Base-by-base conservation (phyloP, 805 yeast genomes). In the Cyberlindnera xylosilytica region DNA sequence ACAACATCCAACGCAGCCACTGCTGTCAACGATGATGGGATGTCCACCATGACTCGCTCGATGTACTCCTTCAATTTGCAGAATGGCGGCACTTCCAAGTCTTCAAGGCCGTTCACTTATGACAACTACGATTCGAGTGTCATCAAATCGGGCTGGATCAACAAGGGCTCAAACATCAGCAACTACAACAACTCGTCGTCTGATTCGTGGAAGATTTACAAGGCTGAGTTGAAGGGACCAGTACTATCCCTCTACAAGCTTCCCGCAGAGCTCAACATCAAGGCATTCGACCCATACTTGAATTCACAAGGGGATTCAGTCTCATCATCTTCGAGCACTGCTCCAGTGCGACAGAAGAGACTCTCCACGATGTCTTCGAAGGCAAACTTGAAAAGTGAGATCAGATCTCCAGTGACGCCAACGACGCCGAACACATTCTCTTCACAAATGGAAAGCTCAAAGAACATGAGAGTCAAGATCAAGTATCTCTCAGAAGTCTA, bases 221-320 rank as follows among this genome's bases (percentile, higher is more conserved):
- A 83, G 38, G 88, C 84, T 0, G 87, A 81, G 54, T 64, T 89
- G 44, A 77, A 73, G 52, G 96, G 96, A 16, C 77, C 89, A 2
- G 68, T 70, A 33, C 63, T 89, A 39, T 69, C 71, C 41, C 60
- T 89, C 15, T 85, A 76, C 66, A 83, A 78, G 58, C 72, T 79
- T 28, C 81, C 74, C 2, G 61, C 66, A 20, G 78, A 68, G 20
- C 42, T 78, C 20, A 72, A 66, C 22, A 72, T 72, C 20, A 70
- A 66, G 50, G 55, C 56, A 22, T 71, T 71, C 50, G 73, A 68
- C 46, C 69, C 52, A 2, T 27, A 41, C 13, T n/a, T 38, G 13
- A 46, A 22, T 27, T 39, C 42, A 36, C 47, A 22, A 19, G 3
- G 8, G 42, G 10, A 24, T 39, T 27, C 41, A 34, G 16, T 34